phyloP scores from a whole-genome alignment of 129 eudicot species.

The Arctium minus region DNA sequence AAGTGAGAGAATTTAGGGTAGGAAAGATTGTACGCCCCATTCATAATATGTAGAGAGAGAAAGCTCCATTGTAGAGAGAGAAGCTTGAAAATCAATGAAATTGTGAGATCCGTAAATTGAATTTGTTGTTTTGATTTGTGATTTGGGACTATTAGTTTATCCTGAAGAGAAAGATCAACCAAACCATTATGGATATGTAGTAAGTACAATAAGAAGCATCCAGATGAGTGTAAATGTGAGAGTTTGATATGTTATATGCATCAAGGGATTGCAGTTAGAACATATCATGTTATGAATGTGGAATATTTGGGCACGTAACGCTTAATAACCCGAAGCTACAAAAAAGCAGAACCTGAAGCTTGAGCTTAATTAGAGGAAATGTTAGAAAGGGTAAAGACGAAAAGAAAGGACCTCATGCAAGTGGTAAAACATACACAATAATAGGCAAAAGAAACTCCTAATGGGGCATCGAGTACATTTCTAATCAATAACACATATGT shows the following conservation, averaged over 20 bases:
- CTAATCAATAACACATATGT: background rate
- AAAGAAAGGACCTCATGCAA: background rate
- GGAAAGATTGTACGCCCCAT: too few species aligned
- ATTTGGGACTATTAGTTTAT: too few species aligned
- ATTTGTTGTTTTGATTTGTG: too few species aligned
- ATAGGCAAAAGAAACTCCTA: background rate
- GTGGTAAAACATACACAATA: background rate
- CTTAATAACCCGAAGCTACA: background rate
- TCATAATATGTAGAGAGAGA: too few species aligned
- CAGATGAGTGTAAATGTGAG: background rate
- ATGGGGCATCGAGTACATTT: background rate
- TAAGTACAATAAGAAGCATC: background rate
- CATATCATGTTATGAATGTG: background rate
- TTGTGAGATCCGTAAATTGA: too few species aligned
- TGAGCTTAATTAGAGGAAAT: background rate
- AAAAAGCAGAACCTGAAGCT: background rate
- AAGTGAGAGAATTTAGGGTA: too few species aligned
- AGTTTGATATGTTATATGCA: background rate
- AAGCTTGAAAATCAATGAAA: too few species aligned
- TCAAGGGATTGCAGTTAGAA: background rate
- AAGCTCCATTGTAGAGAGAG: too few species aligned
- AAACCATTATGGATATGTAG: background rate
- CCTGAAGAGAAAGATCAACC: background rate
- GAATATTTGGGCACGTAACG: background rate
- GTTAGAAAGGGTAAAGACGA: too few species aligned